phyloP scores from a whole-genome alignment of 202 grass and related monocot genomes.

The Setaria italica region DNA sequence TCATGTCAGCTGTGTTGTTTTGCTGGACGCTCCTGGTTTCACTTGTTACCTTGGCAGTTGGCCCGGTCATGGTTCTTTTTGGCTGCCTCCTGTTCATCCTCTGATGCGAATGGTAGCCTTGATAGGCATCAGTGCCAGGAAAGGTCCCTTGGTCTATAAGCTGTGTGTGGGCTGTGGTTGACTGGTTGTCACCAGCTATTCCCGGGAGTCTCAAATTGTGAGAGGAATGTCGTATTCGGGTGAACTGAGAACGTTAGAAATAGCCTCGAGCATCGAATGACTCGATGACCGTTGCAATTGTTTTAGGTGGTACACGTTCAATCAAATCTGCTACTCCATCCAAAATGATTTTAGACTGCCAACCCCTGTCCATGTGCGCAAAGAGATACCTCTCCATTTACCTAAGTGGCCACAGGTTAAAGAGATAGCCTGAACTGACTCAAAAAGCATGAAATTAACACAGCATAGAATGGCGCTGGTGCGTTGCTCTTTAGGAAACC shows the following conservation, averaged over 20 bases:
- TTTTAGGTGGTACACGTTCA: not conserved
- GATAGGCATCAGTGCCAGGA: not conserved
- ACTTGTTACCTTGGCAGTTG: not conserved
- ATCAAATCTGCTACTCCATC: not conserved
- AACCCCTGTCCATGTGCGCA: too few species aligned
- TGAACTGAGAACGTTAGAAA: too few species aligned
- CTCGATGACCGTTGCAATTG: not conserved
- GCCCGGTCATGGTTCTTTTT: not conserved
- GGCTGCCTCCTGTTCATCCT: not conserved
- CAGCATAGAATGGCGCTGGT: not conserved
- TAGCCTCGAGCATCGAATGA: too few species aligned
- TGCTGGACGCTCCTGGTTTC: not conserved
- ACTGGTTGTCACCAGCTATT: too few species aligned
- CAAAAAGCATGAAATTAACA: not conserved
- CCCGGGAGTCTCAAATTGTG: too few species aligned
- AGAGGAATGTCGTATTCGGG: too few species aligned
- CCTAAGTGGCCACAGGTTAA: not conserved
- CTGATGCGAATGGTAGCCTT: not conserved
- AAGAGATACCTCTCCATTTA: too few species aligned
- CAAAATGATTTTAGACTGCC: not conserved
- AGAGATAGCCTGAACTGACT: not conserved
- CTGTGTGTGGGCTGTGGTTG: too few species aligned
- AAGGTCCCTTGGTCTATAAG: not conserved
- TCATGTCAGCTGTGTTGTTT: not conserved
- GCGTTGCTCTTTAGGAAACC: not conserved